These are phyloP conservation scores for Camelina laxa DNA, from an alignment of 345 rosid species.

Conservation along the genomic window DNA sequence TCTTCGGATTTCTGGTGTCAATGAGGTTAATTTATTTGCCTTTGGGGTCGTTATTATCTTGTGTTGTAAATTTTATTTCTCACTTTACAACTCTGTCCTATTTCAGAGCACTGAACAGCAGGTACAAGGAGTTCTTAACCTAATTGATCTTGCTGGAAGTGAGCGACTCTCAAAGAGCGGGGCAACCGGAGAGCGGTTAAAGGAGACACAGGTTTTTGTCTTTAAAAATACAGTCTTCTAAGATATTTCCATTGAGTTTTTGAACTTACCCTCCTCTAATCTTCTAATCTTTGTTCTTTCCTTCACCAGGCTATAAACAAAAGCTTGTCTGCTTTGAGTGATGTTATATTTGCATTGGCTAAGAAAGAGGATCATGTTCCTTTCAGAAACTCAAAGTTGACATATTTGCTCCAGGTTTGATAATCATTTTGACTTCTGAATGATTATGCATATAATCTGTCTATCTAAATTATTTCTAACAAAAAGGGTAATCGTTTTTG, in stretches of 20 bases:
- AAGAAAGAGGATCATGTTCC: constrained; percentile 97
- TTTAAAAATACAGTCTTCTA: neutral
- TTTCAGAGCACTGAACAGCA: constrained; percentile 85
- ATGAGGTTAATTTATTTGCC: constrained; percentile 60
- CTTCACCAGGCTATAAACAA: constrained; percentile 80
- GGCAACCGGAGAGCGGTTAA: constrained; percentile 87
- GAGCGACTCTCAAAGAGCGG: constrained; percentile 92
- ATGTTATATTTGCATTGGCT: constrained; percentile 90
- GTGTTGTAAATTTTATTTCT: neutral
- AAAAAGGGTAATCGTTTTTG: neutral
- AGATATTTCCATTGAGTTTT: neutral
- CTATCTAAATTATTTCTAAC: constrained; percentile 6
- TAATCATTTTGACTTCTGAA: neutral
- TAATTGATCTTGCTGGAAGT: constrained; percentile 97
- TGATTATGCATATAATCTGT: neutral
- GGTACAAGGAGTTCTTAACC: constrained; percentile 89
- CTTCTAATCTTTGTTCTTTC: constrained; percentile 30
- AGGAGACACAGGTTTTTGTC: constrained; percentile 83
- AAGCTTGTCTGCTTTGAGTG: constrained; percentile 80
- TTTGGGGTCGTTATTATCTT: neutral
- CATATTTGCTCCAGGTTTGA: constrained; percentile 90
- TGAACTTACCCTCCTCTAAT: constrained; percentile 9
- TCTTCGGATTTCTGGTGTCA: constrained; percentile 75
- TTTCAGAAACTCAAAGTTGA: constrained; percentile 87
- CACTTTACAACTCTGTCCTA: constrained; percentile 8